phyloP scores from a whole-genome alignment of 208 protist species.

The Leptomonas seymouri region DNA sequence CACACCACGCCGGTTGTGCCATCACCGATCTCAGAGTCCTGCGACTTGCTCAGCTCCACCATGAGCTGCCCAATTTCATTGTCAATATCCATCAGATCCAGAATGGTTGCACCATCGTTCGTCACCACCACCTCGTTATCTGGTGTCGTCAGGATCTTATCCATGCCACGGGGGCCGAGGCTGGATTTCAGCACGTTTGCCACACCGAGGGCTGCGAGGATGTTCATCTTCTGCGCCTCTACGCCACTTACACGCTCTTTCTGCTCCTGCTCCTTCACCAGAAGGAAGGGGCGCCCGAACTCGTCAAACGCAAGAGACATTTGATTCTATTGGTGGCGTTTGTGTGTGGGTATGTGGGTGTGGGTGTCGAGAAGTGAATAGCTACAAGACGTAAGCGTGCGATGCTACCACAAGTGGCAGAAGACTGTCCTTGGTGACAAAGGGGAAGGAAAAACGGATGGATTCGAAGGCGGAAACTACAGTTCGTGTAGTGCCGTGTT shows the following conservation, averaged over 20 bases:
- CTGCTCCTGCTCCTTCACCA: constrained; percentile 98
- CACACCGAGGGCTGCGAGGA: constrained; percentile 97
- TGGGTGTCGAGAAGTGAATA: no score
- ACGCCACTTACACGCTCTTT: constrained; percentile 97
- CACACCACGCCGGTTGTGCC: constrained; percentile 99
- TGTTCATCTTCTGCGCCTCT: constrained; percentile 99
- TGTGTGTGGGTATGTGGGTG: no score
- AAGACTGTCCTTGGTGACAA: no score
- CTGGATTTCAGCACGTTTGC: constrained; percentile 97
- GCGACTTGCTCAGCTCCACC: constrained; percentile 99
- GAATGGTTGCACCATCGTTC: constrained; percentile 99
- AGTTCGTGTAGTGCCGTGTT: no score
- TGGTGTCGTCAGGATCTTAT: constrained; percentile 98
- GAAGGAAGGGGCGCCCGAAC: constrained; percentile 99
- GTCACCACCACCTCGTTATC: constrained; percentile 99
- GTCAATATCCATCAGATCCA: constrained; percentile 98
- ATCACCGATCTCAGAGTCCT: constrained; percentile 99
- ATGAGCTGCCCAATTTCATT: constrained; percentile 99
- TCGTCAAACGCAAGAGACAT: constrained; percentile 99
- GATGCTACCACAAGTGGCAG: no score
- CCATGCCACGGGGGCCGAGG: constrained; percentile 98
- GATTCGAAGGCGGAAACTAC: no score
- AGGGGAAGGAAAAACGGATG: no score
- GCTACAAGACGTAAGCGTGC: no score
- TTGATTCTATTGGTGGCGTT: background rate